These are phyloP conservation scores for Kitagawia praeruptora DNA, from an alignment of 129 eudicot genomes.

Conservation along the genomic window DNA sequence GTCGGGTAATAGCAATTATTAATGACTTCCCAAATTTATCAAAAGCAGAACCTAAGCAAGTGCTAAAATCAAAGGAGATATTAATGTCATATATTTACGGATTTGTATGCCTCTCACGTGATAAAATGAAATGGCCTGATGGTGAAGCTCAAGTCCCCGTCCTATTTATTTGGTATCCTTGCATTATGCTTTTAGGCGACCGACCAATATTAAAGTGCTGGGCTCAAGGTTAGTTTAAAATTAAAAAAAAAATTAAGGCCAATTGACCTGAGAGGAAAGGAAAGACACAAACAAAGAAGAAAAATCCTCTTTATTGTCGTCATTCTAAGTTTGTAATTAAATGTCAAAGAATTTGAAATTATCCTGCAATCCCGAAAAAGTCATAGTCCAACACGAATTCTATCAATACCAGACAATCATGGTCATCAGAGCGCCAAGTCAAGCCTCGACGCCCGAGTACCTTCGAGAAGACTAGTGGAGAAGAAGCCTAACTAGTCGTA, in stretches of 20 bases:
- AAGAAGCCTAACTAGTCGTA: too few species aligned
- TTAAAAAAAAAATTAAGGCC: neutral
- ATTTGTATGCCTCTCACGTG: neutral
- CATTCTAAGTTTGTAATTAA: neutral
- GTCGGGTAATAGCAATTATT: neutral
- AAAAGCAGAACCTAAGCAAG: too few species aligned
- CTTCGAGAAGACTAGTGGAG: too few species aligned
- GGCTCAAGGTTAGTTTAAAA: neutral
- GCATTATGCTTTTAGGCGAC: neutral
- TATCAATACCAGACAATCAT: neutral
- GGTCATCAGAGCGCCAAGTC: too few species aligned
- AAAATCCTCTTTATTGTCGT: neutral
- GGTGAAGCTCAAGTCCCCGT: neutral
- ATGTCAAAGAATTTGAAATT: neutral
- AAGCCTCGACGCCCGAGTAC: too few species aligned
- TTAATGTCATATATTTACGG: neutral
- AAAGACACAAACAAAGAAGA: neutral
- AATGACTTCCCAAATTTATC: too few species aligned
- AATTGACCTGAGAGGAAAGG: neutral
- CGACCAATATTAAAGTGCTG: neutral
- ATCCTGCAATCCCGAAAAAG: neutral
- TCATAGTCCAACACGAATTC: neutral
- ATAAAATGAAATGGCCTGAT: neutral
- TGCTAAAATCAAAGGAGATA: neutral
- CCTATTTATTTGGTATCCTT: neutral